A percentile compares a stretch with the other conserved stretches of the same genome.
These are phyloP conservation scores for Populus pruinosa DNA, from an alignment of 345 rosid species.

Conservation along the genomic window DNA sequence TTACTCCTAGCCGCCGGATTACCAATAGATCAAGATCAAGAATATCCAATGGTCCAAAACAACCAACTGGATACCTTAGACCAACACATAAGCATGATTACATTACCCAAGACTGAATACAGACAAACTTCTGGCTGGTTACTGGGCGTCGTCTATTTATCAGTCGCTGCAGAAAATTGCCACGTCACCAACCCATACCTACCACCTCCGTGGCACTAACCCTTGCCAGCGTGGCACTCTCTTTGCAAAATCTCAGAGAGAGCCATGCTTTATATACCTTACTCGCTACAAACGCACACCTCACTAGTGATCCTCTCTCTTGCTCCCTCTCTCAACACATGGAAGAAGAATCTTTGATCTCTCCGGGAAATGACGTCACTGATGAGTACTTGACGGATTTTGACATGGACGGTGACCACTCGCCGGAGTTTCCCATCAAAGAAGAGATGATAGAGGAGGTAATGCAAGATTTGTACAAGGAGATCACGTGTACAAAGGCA, in stretches of 20 bases:
- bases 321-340: neutral
- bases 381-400: slow-evolving; percentile 12
- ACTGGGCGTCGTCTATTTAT: neutral
- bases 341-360: slow-evolving; percentile 1
- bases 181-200: slow-evolving; percentile 21
- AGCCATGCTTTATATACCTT: neutral
- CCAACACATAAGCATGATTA: neutral
- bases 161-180: slow-evolving; percentile 11
- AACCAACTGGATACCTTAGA: neutral
- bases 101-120: neutral
- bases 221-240: slow-evolving; percentile 18
- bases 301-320: neutral
- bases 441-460: slow-evolving; percentile 44
- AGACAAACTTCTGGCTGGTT: neutral
- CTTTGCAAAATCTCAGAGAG: neutral
- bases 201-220: slow-evolving; percentile 20
- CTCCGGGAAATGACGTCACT: slow-evolving; percentile 5
- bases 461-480: slow-evolving; percentile 45
- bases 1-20: neutral
- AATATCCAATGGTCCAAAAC: neutral
- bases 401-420: slow-evolving; percentile 28
- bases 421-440: slow-evolving; percentile 25
- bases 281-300: neutral
- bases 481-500: slow-evolving; percentile 20
- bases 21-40: neutral